Evolutionary conservation across 2,329 filamentous ascomycete genomes (phyloP).

Genomic region (Diaporthe humulicola): DNA sequence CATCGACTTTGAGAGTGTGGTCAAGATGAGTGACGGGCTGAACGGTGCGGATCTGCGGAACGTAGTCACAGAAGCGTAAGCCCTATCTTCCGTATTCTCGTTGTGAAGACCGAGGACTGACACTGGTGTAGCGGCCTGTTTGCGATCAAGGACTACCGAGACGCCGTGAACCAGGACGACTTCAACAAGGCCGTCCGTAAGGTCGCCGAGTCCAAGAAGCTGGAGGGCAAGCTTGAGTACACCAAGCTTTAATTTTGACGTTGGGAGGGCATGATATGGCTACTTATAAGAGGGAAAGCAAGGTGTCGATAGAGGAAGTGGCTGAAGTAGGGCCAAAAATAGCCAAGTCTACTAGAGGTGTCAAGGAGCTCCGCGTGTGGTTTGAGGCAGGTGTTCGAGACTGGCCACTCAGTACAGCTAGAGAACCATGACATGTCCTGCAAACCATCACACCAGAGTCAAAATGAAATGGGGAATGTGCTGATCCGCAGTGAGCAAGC

Average conservation of each 20-base stretch:
- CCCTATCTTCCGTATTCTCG: constrained; percentile 44
- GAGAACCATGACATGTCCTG: neutral
- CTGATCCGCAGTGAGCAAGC: neutral
- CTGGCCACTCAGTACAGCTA: neutral
- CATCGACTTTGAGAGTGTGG: constrained; percentile 98
- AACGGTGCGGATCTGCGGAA: constrained; percentile 98
- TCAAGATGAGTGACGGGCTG: constrained; percentile 99
- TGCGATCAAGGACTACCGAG: constrained; percentile 97
- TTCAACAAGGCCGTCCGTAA: constrained; percentile 99
- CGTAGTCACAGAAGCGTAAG: constrained; percentile 97
- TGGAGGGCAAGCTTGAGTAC: constrained; percentile 59
- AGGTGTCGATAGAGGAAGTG: neutral
- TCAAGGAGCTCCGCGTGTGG: neutral
- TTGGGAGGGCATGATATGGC: neutral
- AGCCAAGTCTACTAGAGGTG: neutral
- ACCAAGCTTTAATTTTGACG: neutral
- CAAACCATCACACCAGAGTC: neutral
- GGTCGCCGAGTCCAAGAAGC: constrained; percentile 96
- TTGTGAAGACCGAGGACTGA: constrained; percentile 41
- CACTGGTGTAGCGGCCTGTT: constrained; percentile 79
- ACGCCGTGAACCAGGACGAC: constrained; percentile 97
- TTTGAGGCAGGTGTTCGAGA: neutral
- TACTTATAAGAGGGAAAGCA: neutral
- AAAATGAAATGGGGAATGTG: neutral
- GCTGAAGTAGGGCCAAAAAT: neutral